These are phyloP conservation scores for Globisporangium nagaii DNA, from an alignment of 352 stramenopile genomes.

Conservation along the genomic window DNA sequence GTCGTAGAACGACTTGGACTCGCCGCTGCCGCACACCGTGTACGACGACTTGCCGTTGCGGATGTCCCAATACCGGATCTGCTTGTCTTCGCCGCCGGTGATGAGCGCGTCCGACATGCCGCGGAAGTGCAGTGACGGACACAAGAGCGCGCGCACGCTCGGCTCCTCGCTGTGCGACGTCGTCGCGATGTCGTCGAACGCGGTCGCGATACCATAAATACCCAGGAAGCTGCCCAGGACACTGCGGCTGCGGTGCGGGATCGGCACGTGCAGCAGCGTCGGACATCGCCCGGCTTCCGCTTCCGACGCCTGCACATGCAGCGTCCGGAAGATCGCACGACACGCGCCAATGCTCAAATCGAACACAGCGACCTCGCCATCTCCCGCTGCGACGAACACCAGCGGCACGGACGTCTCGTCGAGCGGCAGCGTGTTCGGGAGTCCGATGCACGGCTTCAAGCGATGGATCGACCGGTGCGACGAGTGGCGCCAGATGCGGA, in stretches of 20 bases:
- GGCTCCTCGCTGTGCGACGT: slow-evolving; percentile 68
- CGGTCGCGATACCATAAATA: slow-evolving; percentile 75
- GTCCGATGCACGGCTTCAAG: slow-evolving; percentile 75
- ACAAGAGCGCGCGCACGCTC: slow-evolving; percentile 84
- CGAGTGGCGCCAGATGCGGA: slow-evolving; percentile 96
- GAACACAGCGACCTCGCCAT: slow-evolving; percentile 90
- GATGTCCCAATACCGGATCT: slow-evolving; percentile 98
- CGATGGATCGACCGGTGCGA: slow-evolving; percentile 87
- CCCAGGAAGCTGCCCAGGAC: slow-evolving; percentile 70
- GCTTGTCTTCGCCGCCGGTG: slow-evolving; percentile 91
- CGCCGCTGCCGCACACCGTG: slow-evolving; percentile 86
- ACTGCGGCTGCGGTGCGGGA: slow-evolving; percentile 66
- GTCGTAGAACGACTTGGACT: slow-evolving; percentile 85
- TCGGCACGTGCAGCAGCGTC: slow-evolving; percentile 67
- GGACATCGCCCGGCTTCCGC: slow-evolving; percentile 70
- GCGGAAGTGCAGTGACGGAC: slow-evolving; percentile 83
- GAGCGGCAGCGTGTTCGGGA: slow-evolving; percentile 73
- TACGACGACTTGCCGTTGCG: slow-evolving; percentile 91
- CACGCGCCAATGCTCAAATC: slow-evolving; percentile 88
- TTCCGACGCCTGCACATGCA: slow-evolving; percentile 74
- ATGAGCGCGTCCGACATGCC: slow-evolving; percentile 85
- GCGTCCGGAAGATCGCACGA: slow-evolving; percentile 88
- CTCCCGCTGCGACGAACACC: slow-evolving; percentile 92
- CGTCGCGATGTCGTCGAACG: slow-evolving; percentile 80
- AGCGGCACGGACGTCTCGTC: slow-evolving; percentile 82